phyloP scores from a whole-genome alignment of 1,139 yeast species.

The Suhomyces terraborum region DNA sequence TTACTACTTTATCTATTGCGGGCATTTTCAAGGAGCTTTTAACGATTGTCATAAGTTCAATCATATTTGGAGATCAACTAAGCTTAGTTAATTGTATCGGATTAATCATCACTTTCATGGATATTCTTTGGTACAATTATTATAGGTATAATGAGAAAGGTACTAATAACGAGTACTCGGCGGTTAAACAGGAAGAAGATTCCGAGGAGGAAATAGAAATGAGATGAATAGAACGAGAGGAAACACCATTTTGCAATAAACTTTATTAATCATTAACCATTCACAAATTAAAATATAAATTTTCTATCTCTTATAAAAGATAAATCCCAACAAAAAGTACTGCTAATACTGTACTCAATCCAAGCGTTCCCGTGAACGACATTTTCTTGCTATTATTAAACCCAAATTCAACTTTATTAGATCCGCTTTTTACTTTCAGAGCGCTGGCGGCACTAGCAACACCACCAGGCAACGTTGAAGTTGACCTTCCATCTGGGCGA shows the following conservation, averaged over 20 bases:
- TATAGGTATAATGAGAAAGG: slow-evolving; percentile 46
- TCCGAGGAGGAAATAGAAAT: slow-evolving; percentile 7
- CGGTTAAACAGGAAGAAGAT: slow-evolving; percentile 5
- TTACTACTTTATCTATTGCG: slow-evolving; percentile 82
- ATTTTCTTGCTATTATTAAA: not conserved
- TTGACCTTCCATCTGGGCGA: slow-evolving; percentile 3
- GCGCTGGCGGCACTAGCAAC: slow-evolving; percentile 12
- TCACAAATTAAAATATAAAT: not conserved
- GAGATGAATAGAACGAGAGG: not conserved
- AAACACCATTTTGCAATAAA: not conserved
- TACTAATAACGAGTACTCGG: slow-evolving; percentile 1
- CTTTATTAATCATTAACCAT: not conserved
- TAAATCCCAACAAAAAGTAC: slow-evolving; percentile 3
- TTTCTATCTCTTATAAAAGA: slow-evolving; percentile 2
- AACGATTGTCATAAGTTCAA: slow-evolving; percentile 70
- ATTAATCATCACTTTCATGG: slow-evolving; percentile 68
- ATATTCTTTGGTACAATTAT: slow-evolving; percentile 80
- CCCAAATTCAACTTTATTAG: not conserved
- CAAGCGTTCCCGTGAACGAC: not conserved
- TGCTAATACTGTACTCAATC: not conserved
- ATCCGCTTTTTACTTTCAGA: not conserved
- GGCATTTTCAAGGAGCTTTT: slow-evolving; percentile 91
- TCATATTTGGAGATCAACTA: slow-evolving; percentile 75
- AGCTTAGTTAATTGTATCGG: slow-evolving; percentile 75
- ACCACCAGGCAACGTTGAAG: slow-evolving; percentile 12